Evolutionary conservation across 2,329 filamentous ascomycete genomes (phyloP).

Genomic region (Ophiostoma sp.): DNA sequence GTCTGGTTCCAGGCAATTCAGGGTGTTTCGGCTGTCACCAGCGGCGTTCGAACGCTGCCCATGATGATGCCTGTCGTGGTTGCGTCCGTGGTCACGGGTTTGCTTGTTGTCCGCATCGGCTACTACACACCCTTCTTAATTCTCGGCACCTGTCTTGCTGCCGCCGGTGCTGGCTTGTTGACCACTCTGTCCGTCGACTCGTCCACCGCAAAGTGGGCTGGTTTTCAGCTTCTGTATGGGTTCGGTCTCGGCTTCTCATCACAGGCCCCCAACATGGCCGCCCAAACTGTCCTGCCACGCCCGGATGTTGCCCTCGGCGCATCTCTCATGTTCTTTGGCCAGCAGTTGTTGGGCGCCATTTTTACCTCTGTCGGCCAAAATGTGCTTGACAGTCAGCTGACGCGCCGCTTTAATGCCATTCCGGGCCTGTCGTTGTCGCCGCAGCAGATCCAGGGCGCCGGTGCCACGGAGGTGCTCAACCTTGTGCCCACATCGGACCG

Average conservation of each 20-base stretch:
- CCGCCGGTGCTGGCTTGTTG: conserved; percentile 46
- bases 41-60: conserved; percentile 45
- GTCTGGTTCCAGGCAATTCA: conserved; percentile 50
- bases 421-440: background rate
- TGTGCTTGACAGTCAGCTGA: conserved; percentile 27
- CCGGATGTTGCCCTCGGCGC: conserved; percentile 46
- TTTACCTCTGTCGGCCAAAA: conserved; percentile 29
- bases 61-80: conserved; percentile 42
- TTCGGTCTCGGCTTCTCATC: conserved; percentile 46
- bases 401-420: background rate
- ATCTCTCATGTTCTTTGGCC: conserved; percentile 46
- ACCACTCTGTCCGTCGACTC: conserved; percentile 49
- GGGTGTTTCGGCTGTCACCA: conserved; percentile 40
- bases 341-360: conserved; percentile 26
- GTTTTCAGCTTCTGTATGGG: conserved; percentile 47
- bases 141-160: conserved; percentile 29
- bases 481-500: background rate
- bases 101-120: conserved; percentile 40
- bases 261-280: conserved; percentile 49
- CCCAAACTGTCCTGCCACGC: conserved; percentile 46
- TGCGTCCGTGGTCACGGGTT: conserved; percentile 41
- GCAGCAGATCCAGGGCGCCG: conserved; percentile 16
- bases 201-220: conserved; percentile 35
- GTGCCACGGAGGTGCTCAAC: conserved; percentile 22
- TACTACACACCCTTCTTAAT: conserved; percentile 35